These are phyloP conservation scores for Plasmodium gonderi DNA, from an alignment of 169 alveolate species.

Conservation along the genomic window DNA sequence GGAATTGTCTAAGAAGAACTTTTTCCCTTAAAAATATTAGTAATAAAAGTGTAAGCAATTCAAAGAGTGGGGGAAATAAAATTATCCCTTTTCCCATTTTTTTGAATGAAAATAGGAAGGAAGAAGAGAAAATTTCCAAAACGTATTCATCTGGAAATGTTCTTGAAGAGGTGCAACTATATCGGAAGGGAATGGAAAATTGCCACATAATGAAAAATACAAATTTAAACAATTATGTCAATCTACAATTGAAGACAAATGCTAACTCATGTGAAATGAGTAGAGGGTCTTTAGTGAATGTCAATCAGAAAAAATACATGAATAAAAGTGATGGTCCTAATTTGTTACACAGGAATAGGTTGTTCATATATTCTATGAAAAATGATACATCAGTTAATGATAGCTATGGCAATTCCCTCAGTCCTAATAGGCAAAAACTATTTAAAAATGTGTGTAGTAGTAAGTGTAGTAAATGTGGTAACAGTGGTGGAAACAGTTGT, in stretches of 20 bases:
- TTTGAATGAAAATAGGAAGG: slow-evolving; percentile 3
- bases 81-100: not conserved
- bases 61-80: not conserved
- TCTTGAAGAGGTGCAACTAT: not conserved
- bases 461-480: not conserved
- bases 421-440: not conserved
- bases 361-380: not conserved
- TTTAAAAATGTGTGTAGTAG: not conserved
- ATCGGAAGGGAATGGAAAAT: not conserved
- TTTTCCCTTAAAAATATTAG: slow-evolving; percentile 5
- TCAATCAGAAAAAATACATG: not conserved
- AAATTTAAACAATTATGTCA: not conserved
- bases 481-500: no score
- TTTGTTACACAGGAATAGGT: not conserved
- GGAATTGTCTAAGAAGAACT: slow-evolving; percentile 5
- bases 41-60: not conserved
- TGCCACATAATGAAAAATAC: not conserved
- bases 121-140: not conserved
- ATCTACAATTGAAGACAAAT: not conserved
- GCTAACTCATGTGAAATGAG: not conserved
- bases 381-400: not conserved
- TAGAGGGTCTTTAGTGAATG: not conserved
- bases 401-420: not conserved
- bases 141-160: not conserved
- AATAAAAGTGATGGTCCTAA: not conserved